Evolutionary conservation across 768 basidiomycete species (phyloP).

Genomic region (Russula lepida): DNA sequence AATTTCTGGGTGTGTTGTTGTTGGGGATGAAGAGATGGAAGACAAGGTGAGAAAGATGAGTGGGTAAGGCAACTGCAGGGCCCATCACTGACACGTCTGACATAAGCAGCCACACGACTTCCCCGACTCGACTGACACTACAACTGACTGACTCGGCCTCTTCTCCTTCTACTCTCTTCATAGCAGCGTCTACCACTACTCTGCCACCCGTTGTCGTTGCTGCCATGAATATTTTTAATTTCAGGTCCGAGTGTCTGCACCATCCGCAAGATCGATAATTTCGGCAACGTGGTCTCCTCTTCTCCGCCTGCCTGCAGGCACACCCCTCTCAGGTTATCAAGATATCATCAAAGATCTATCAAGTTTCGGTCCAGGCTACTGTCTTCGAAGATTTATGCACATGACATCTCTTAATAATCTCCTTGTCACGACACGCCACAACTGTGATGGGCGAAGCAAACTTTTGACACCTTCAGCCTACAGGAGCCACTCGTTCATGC

Average conservation of each 20-base stretch:
- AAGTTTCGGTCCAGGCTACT: neutral
- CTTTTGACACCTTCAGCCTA: neutral
- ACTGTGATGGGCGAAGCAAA: neutral
- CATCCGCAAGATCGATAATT: conserved; percentile 6
- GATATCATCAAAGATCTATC: conserved; percentile 1
- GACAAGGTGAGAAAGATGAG: conserved; percentile 12
- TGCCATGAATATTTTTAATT: neutral
- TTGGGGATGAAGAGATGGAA: conserved; percentile 6
- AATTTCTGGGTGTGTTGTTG: neutral
- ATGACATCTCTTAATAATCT: neutral
- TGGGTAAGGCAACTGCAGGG: neutral
- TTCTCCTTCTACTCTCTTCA: neutral
- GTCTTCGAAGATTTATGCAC: neutral
- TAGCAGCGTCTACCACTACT: neutral
- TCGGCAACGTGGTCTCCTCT: conserved; percentile 13
- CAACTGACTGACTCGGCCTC: neutral
- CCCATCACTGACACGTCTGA: conserved; percentile 1
- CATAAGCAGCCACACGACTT: neutral
- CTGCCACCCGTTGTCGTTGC: neutral
- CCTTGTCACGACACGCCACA: neutral
- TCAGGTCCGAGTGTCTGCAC: neutral
- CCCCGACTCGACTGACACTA: neutral
- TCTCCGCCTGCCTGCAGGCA: conserved; percentile 12
- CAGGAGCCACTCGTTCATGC: neutral
- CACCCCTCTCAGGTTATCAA: neutral